A percentile compares a stretch with the other conserved stretches of the same genome.
These are phyloP conservation scores for Carex parvula DNA, from an alignment of 176 grass and related monocot species.

Conservation along the genomic window DNA sequence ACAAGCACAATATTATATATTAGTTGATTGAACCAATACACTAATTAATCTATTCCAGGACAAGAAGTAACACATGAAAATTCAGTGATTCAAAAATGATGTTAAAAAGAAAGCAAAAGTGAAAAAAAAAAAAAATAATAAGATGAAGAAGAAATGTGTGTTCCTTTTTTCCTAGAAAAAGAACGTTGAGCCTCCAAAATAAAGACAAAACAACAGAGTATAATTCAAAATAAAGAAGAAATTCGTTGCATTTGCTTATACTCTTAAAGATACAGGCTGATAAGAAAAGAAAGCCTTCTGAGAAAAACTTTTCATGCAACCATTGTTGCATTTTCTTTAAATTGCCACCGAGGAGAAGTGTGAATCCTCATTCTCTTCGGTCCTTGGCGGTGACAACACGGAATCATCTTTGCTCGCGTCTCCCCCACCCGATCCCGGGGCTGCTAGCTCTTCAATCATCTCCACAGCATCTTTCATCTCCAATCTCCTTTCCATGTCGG, in stretches of 20 bases:
- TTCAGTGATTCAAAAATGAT: background rate
- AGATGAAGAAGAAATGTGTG: background rate
- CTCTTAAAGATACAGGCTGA: constrained; percentile 21
- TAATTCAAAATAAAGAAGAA: constrained; percentile 13
- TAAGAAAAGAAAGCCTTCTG: constrained; percentile 6
- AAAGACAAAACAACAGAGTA: constrained; percentile 31
- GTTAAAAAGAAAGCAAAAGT: background rate
- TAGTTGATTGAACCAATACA: background rate
- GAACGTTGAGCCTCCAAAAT: constrained; percentile 18
- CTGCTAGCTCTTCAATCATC: constrained; percentile 47
- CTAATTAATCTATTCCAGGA: background rate
- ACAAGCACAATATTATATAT: too few species aligned
- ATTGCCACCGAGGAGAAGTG: constrained; percentile 15
- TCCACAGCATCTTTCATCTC: constrained; percentile 58
- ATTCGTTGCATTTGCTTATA: constrained; percentile 22
- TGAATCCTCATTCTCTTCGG: background rate
- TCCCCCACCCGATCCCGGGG: background rate
- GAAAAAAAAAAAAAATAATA: background rate
- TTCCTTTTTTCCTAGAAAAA: constrained; percentile 22
- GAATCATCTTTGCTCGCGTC: constrained; percentile 8
- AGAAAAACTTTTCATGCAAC: constrained; percentile 7
- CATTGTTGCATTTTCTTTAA: background rate
- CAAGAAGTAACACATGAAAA: background rate
- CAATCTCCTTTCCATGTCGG: constrained; percentile 48
- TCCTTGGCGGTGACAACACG: background rate